These are phyloP conservation scores for Aspergillus nidulans DNA, from an alignment of 495 filamentous ascomycete genomes.

Conservation along the genomic window DNA sequence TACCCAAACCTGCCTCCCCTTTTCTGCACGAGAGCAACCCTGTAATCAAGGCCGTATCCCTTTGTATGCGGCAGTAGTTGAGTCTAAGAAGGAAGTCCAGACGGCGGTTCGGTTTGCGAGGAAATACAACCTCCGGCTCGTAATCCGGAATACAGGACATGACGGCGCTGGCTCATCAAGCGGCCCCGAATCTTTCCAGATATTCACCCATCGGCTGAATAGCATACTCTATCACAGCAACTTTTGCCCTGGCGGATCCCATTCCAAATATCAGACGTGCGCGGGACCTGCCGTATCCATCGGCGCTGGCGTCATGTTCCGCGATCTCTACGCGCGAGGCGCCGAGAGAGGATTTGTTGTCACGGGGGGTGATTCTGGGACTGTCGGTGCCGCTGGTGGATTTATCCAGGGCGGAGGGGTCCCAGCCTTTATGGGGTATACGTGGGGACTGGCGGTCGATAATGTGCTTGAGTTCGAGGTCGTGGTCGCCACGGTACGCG, in stretches of 20 bases:
- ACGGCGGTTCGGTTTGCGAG: conserved; percentile 50
- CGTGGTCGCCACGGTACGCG: conserved; percentile 43
- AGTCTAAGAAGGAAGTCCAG: conserved; percentile 16
- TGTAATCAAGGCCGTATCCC: not conserved
- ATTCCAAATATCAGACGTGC: no score
- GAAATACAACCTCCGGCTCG: conserved; percentile 42
- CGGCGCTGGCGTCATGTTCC: not conserved
- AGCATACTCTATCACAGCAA: conserved; percentile 20
- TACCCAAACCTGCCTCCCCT: not conserved
- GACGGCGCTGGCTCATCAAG: conserved; percentile 47
- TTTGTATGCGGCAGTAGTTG: not conserved
- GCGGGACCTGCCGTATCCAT: not conserved
- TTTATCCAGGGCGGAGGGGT: conserved; percentile 15
- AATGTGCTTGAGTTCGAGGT: conserved; percentile 25
- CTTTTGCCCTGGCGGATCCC: conserved; percentile 10
- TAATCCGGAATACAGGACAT: conserved; percentile 64
- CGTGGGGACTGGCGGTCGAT: conserved; percentile 14
- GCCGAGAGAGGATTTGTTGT: not conserved
- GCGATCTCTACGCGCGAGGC: conserved; percentile 31
- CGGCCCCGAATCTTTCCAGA: conserved; percentile 41
- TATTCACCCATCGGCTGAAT: conserved; percentile 50
- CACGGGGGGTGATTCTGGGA: conserved; percentile 12
- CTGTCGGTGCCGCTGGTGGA: conserved; percentile 18
- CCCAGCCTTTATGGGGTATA: not conserved
- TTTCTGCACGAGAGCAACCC: not conserved